Base-by-base conservation (phyloP, 1,139 yeast species). In the Yamadazyma jaroonii region DNA sequence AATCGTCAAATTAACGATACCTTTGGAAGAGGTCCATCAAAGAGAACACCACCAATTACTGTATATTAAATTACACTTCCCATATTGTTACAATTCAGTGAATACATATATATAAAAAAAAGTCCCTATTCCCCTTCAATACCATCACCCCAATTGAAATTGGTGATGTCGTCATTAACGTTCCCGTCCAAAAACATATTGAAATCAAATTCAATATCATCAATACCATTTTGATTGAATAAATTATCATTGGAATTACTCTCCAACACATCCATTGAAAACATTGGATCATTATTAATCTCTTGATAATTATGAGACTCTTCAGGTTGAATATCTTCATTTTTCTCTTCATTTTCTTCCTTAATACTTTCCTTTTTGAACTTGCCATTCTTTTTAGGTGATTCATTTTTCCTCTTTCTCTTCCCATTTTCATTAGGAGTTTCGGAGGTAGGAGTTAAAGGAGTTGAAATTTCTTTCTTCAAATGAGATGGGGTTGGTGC, bases 151-250 rank as follows among this genome's bases (percentile, higher is more conserved):
- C 82, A 77, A 47, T 63, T 70, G 50, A 74, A 74, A 10, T 69
- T 74, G 29, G 61, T 66, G 24, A 68, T 64, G 12, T 64, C 59
- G 45, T 68, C 74, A 42, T 54, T 63, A 20, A 66, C 73, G 38
- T 60, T 64, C 2, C 71, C 67, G 38, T 72, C 74, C 52, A 76
- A 63, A 41, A 76, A 67, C 48, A 67, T 69, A 43, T 74, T 74
- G 50, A 76, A 75, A 49, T 76, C 81, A 54, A 77, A 77, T 47
- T 74, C 81, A 40, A 74, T 73, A 36, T 71, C 76, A 35, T 68
- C 76, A 41, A 65, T 55, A 3, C 46, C 50, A 32, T 44, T 42
- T 17, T 43, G 40, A 31, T 35, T 43, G 37, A 59, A 63, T 36
- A 61, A 52, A 11, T 42, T 41, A 26, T 59, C 61, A 26, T 45